These are phyloP conservation scores for Elaeis oleifera DNA, from an alignment of 202 grass and related monocot genomes.

Conservation along the genomic window DNA sequence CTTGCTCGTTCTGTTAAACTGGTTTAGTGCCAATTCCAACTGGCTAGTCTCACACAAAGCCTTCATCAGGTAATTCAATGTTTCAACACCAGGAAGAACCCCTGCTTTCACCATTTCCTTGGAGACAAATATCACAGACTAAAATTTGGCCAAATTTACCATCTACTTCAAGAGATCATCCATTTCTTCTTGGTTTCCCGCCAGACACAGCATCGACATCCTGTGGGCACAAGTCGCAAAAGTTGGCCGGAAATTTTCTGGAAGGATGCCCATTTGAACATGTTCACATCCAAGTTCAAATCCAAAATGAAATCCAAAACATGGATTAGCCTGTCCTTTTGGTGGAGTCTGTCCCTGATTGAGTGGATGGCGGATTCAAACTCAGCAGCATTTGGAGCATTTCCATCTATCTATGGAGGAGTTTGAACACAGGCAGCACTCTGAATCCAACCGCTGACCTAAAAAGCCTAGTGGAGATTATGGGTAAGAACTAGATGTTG, in stretches of 20 bases:
- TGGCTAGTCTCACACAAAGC: slow-evolving; percentile 25
- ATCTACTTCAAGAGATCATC: slow-evolving; percentile 34
- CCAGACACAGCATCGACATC: slow-evolving; percentile 32
- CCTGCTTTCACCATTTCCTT: slow-evolving; percentile 48
- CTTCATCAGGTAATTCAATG: slow-evolving; percentile 44
- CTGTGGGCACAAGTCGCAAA: slow-evolving; percentile 32
- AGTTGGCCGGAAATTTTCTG: slow-evolving; percentile 24
- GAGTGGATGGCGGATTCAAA: slow-evolving; percentile 17
- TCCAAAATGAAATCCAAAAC: slow-evolving; percentile 8
- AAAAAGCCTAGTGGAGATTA: too few relatives aligned
- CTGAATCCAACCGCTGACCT: too few relatives aligned
- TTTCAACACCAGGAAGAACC: slow-evolving; percentile 43
- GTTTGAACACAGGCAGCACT: too few relatives aligned
- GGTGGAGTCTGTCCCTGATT: slow-evolving; percentile 25
- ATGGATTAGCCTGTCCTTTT: slow-evolving; percentile 20
- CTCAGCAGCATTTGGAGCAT: slow-evolving; percentile 3
- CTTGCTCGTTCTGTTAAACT: slow-evolving; percentile 45
- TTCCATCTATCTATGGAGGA: too few relatives aligned
- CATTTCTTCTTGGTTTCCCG: slow-evolving; percentile 29
- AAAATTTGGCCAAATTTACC: slow-evolving; percentile 29
- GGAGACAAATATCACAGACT: slow-evolving; percentile 17
- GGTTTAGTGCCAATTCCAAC: slow-evolving; percentile 41
- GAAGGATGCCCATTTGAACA: slow-evolving; percentile 40
- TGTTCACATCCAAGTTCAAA: not conserved
- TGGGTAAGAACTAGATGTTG: too few relatives aligned